Evolutionary conservation across 148 eudicot species (phyloP).

Genomic region (Rhododendron ovatum): DNA sequence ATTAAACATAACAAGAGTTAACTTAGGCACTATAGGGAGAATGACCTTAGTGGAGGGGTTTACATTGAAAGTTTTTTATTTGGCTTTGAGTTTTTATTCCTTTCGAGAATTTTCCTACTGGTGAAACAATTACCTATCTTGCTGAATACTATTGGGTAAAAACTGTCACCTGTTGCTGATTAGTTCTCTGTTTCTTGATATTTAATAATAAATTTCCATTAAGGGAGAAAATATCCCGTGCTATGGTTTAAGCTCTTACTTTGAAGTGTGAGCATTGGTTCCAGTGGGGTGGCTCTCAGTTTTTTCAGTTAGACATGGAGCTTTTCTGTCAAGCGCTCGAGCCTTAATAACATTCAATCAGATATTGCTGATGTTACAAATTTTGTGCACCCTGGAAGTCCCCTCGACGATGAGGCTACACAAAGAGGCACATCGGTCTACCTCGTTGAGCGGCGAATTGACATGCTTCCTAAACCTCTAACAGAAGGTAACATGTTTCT

Average conservation of each 20-base stretch:
- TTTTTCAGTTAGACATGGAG: neutral
- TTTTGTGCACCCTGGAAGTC: constrained; percentile 93
- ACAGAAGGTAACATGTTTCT: constrained; percentile 62
- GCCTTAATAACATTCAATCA: constrained; percentile 49
- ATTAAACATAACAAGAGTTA: neutral
- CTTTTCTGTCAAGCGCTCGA: constrained; percentile 1
- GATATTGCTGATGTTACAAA: constrained; percentile 99
- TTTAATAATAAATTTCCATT: neutral
- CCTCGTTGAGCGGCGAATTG: constrained; percentile 94
- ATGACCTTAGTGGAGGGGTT: neutral
- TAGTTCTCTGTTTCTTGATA: neutral
- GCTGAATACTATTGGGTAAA: neutral
- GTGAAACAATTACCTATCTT: neutral
- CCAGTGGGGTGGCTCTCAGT: neutral
- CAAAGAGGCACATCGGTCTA: constrained; percentile 96
- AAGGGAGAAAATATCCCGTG: neutral
- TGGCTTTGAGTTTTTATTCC: neutral
- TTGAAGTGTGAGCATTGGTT: neutral
- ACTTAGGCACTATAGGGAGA: neutral
- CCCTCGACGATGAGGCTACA: constrained; percentile 90
- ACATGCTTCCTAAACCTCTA: constrained; percentile 98
- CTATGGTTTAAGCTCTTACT: neutral
- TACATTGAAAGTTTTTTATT: neutral
- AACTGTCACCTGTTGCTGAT: neutral
- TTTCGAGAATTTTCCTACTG: neutral